Base-by-base conservation (phyloP, 2,329 filamentous ascomycete genomes). In the Penicillium sp. region DNA sequence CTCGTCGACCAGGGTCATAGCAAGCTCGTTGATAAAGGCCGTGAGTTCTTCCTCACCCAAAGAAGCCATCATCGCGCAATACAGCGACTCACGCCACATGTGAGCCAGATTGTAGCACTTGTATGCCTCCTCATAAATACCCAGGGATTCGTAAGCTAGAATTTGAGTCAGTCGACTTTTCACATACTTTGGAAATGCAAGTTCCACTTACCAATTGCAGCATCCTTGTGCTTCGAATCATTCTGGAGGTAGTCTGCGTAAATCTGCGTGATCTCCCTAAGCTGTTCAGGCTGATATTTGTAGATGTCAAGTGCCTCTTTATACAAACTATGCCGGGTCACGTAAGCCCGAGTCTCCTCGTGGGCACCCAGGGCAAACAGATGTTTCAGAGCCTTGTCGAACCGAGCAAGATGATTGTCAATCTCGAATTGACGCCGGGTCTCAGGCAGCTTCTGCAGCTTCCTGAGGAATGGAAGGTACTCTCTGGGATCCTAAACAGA, bases 381-480 rank as follows among this genome's bases (percentile, higher is more conserved):
- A 68, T 95, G 90, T 1, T 75, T 76, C 4, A 98, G 81, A 0
- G 95, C 94, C 78, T 96, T 97, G 43, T 81, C 76, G 49, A 88
- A 84, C 14, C 92, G 88, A 37, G 84, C 85, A 4, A 99, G 86
- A 71, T 96, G 88, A 70, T 98, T 90, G 72, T 99, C 95, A 54
- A 99, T 96, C 43, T 87, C 86, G 67, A 93, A 96, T 54, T 88
- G 85, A 45, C 91, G 87, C 20, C 92, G 87, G 11, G 90, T 75
- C 11, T 86, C 82, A 0, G 89, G 78, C 67, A 96, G 83, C 61
- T 88, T 84, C 73, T 97, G 91, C 2, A 99, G 83, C 38, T 88
- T 88, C 71, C 96, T 93, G 53, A 99, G 86, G 72, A 98, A 98
- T 4, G 95, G 95, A 7, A 98, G 85, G 68, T 99, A 99, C 75